A percentile compares a stretch with the other conserved stretches of the same genome.
These are phyloP conservation scores for Vitis amurensis DNA, from an alignment of 164 flowering plant species.

Conservation along the genomic window DNA sequence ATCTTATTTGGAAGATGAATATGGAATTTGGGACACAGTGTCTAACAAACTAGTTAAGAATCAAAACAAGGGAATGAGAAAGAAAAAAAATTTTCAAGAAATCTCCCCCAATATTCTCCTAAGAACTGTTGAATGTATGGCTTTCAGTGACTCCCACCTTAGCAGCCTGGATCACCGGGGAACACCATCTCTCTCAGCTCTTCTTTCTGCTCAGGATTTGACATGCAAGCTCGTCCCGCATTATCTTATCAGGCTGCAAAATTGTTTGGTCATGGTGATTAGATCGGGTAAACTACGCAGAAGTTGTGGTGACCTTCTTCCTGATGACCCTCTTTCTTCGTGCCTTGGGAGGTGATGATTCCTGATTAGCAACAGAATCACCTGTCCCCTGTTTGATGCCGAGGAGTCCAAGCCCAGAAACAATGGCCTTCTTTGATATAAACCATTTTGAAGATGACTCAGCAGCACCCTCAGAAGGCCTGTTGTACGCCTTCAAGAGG, in stretches of 20 bases:
- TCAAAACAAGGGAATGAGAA: background rate
- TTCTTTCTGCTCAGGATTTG: background rate
- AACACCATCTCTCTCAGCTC: background rate
- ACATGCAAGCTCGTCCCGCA: slow-evolving; percentile 1
- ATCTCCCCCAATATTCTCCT: slow-evolving; percentile 4
- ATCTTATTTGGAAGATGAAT: too few relatives aligned
- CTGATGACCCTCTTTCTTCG: slow-evolving; percentile 80
- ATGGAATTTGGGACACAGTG: background rate
- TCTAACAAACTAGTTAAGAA: background rate
- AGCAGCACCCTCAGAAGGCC: slow-evolving; percentile 46
- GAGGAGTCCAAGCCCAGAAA: slow-evolving; percentile 82
- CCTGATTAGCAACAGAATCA: slow-evolving; percentile 35
- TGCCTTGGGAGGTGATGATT: slow-evolving; percentile 58
- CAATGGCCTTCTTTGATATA: slow-evolving; percentile 74
- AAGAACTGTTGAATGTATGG: background rate
- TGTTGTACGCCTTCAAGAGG: slow-evolving; percentile 68
- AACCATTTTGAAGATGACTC: slow-evolving; percentile 73
- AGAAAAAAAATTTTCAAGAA: background rate
- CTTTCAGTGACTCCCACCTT: background rate
- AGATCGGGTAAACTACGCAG: slow-evolving; percentile 16
- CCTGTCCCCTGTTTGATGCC: slow-evolving; percentile 65
- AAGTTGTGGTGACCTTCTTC: slow-evolving; percentile 61
- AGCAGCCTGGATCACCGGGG: background rate
- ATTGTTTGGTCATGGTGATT: slow-evolving; percentile 20
- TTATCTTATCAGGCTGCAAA: slow-evolving; percentile 27